These are phyloP conservation scores for Penicillium bovifimosum DNA, from an alignment of 495 filamentous ascomycete species.

Conservation along the genomic window DNA sequence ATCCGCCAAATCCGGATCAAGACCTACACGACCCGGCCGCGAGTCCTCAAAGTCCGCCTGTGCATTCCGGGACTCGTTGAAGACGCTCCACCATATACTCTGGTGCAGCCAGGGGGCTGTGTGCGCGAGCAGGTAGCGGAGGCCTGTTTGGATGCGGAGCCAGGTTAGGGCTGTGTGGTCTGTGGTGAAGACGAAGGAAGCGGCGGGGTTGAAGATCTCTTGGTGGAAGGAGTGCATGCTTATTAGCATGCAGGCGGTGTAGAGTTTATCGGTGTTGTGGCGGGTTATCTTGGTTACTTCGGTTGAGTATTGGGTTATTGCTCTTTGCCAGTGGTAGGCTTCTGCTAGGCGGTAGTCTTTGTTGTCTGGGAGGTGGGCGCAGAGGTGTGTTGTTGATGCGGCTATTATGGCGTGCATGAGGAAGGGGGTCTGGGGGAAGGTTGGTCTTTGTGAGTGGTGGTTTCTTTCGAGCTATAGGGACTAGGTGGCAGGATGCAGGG, in stretches of 20 bases:
- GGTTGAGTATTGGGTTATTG: constrained; percentile 34
- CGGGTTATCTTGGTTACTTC: constrained; percentile 26
- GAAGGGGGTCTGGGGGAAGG: constrained; percentile 39
- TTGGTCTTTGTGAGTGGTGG: constrained; percentile 5
- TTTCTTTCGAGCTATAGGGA: no score
- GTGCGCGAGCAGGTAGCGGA: constrained; percentile 34
- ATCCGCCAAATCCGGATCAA: constrained; percentile 33
- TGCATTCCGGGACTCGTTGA: constrained; percentile 26
- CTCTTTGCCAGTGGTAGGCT: constrained; percentile 40
- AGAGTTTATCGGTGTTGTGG: constrained; percentile 41
- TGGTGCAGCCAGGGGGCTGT: constrained; percentile 25
- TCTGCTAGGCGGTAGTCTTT: constrained; percentile 31
- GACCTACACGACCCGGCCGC: constrained; percentile 27
- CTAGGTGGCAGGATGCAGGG: not conserved
- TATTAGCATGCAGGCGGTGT: constrained; percentile 39
- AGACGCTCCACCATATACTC: constrained; percentile 38
- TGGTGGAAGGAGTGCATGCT: constrained; percentile 35
- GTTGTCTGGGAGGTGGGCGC: constrained; percentile 25
- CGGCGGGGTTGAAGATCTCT: constrained; percentile 31
- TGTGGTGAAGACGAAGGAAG: constrained; percentile 40
- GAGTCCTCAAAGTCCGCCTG: constrained; percentile 25
- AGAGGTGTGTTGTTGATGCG: constrained; percentile 36
- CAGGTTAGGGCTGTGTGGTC: constrained; percentile 35
- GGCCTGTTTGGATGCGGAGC: constrained; percentile 38
- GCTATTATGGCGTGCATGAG: constrained; percentile 45